phyloP scores from a whole-genome alignment of 345 rosid species.

The Atalantia buxifolia region DNA sequence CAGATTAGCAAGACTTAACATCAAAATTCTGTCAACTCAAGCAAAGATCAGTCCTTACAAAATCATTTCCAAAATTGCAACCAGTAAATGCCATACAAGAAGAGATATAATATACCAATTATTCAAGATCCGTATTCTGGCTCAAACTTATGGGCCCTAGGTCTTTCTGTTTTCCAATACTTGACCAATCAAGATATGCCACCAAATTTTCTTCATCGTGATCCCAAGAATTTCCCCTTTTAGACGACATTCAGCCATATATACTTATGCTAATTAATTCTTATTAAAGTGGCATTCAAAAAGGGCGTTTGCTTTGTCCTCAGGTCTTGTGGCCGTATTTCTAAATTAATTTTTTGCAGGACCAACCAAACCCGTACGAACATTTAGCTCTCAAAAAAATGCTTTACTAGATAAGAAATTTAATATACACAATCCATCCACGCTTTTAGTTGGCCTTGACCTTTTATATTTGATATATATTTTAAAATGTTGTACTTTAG shows the following conservation, averaged over 20 bases:
- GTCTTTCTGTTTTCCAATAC: no score
- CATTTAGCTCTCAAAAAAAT: not conserved
- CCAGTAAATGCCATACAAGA: no score
- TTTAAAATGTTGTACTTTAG: not conserved
- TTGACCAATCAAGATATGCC: not conserved
- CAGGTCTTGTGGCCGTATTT: no score
- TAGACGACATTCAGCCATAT: not conserved
- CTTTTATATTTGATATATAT: not conserved
- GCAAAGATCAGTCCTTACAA: no score
- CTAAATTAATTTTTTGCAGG: not conserved
- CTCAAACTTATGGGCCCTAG: no score
- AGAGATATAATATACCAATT: no score
- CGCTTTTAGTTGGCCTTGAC: slow-evolving; percentile 1
- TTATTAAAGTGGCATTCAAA: not conserved
- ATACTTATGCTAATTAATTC: not conserved
- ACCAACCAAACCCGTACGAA: not conserved
- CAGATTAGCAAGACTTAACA: no score
- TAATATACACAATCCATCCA: not conserved
- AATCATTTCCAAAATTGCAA: no score
- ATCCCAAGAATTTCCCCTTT: not conserved
- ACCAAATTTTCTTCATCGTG: not conserved
- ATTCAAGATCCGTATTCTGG: no score
- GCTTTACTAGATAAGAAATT: not conserved
- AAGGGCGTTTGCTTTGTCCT: not conserved
- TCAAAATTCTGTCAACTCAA: no score